These are phyloP conservation scores for Penicillium steckii DNA, from an alignment of 495 filamentous ascomycete genomes.

Conservation along the genomic window DNA sequence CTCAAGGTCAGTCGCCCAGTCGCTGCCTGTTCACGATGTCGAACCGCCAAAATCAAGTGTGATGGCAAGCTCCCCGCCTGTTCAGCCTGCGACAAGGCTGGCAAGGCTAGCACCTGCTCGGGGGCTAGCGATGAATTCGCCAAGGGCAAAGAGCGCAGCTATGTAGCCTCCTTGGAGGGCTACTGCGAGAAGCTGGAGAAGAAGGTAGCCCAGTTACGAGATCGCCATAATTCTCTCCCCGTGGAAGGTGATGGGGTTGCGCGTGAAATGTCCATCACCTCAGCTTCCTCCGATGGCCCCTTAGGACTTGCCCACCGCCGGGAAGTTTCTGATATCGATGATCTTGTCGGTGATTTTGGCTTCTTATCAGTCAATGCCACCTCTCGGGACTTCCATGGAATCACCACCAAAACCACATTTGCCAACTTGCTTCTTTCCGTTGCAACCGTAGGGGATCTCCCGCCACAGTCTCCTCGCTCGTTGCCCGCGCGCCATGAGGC, in stretches of 20 bases:
- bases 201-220: constrained; percentile 55
- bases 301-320: constrained; percentile 36
- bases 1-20: constrained; percentile 89
- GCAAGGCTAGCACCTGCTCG: constrained; percentile 79
- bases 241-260: constrained; percentile 58
- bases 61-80: constrained; percentile 94
- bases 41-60: constrained; percentile 90
- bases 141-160: constrained; percentile 89
- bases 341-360: constrained; percentile 78
- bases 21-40: constrained; percentile 89
- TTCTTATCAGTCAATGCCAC: constrained; percentile 89
- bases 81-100: constrained; percentile 85
- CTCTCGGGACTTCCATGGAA: constrained; percentile 86
- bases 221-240: constrained; percentile 57
- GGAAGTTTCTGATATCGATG: constrained; percentile 76
- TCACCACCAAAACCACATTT: constrained; percentile 81
- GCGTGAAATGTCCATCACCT: constrained; percentile 53
- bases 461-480: constrained; percentile 51
- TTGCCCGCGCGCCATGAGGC: constrained; percentile 67
- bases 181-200: constrained; percentile 83
- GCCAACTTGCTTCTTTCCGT: constrained; percentile 77
- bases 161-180: constrained; percentile 87
- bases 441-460: constrained; percentile 63
- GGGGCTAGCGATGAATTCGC: constrained; percentile 93
- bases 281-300: constrained; percentile 39